Conservation (phyloP, 2,329 filamentous ascomycete species). For the Diaporthe sp. region DNA sequence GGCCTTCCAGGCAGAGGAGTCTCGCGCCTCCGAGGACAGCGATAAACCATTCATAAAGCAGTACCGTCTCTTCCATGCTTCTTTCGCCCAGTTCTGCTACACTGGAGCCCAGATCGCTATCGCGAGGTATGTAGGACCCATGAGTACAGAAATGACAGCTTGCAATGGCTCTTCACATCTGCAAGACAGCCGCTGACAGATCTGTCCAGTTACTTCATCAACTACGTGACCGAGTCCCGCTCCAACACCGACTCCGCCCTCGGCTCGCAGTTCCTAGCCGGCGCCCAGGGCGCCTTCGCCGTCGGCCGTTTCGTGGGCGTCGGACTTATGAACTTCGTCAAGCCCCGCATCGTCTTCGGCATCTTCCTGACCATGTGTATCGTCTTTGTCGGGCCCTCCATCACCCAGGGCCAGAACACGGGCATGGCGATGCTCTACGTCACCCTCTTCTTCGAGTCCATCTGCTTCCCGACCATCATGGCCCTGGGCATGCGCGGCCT, state of each 20-base stretch:
- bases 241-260: constrained; percentile 62
- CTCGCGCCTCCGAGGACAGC: constrained; percentile 67
- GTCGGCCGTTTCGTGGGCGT: constrained; percentile 79
- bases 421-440: constrained; percentile 75
- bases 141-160: not conserved
- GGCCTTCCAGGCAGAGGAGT: constrained; percentile 69
- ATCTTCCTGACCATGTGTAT: constrained; percentile 74
- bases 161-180: constrained; percentile 23
- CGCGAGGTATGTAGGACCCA: constrained; percentile 52
- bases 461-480: constrained; percentile 86
- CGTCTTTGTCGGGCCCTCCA: constrained; percentile 69
- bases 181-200: not conserved
- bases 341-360: constrained; percentile 77
- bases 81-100: constrained; percentile 84
- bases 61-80: constrained; percentile 82
- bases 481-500: constrained; percentile 82
- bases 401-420: constrained; percentile 59
- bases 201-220: constrained; percentile 74
- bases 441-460: constrained; percentile 83
- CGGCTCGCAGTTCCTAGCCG: constrained; percentile 78
- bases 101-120: constrained; percentile 79
- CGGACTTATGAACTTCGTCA: constrained; percentile 75
- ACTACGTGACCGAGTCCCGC: constrained; percentile 76
- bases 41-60: constrained; percentile 75
- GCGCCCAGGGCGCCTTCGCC: constrained; percentile 80